These are phyloP conservation scores for Vitellaria paradoxa DNA, from an alignment of 179 eudicot species.

Conservation along the genomic window DNA sequence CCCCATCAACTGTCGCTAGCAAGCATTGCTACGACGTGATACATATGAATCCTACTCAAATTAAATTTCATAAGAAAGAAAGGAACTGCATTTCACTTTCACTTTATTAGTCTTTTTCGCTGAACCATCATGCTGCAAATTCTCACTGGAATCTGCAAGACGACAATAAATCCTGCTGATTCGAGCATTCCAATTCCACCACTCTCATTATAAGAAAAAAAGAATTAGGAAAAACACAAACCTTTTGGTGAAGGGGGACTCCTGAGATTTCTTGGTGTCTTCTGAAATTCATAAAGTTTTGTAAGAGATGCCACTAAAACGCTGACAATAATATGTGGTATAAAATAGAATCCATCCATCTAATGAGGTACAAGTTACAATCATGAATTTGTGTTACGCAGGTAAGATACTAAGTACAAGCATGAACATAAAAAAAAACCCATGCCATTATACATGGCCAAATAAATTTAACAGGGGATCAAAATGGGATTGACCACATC, in stretches of 20 bases:
- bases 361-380: neutral
- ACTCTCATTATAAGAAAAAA: conserved; percentile 8
- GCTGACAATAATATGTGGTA: neutral
- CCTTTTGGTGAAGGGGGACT: conserved; percentile 35
- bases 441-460: neutral
- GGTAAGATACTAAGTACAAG: neutral
- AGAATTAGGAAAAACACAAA: conserved; percentile 16
- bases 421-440: neutral
- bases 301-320: conserved; percentile 10
- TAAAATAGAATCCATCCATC: neutral
- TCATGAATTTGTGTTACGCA: neutral
- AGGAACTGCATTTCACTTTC: conserved; percentile 25
- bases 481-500: neutral
- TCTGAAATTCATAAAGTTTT: conserved; percentile 35
- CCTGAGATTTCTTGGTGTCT: conserved; percentile 20
- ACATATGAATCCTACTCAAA: neutral
- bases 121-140: conserved; percentile 26
- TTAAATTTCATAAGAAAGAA: neutral
- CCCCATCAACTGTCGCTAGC: neutral
- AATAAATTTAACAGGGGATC: neutral
- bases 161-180: conserved; percentile 12
- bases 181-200: conserved; percentile 13
- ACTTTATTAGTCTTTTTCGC: conserved; percentile 22
- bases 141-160: conserved; percentile 44
- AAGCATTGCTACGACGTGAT: neutral